A percentile compares a stretch with the other conserved stretches of the same genome.
Conservation (phyloP, 208 protist genomes). For the Trypanosoma rangeli region DNA sequence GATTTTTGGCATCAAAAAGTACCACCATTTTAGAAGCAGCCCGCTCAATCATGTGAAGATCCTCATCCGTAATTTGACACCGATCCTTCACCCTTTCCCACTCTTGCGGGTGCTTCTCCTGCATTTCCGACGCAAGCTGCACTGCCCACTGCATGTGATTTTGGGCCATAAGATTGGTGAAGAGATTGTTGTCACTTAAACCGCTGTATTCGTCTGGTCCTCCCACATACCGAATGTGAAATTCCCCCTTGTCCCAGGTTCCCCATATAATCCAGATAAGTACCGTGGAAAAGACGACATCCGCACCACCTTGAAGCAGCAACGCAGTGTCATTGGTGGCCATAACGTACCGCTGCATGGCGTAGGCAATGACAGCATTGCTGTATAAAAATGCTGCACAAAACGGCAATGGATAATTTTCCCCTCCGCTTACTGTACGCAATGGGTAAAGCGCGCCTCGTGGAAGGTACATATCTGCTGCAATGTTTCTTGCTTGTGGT, state of each 20-base stretch:
- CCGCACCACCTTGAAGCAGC: constrained; percentile 65
- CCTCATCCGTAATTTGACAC: constrained; percentile 66
- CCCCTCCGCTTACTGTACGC: constrained; percentile 79
- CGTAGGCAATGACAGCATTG: constrained; percentile 83
- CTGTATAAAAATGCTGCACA: constrained; percentile 80
- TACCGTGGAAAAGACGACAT: constrained; percentile 80
- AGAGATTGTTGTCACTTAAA: constrained; percentile 89
- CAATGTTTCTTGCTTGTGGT: constrained; percentile 66
- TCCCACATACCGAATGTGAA: constrained; percentile 83
- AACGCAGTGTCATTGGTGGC: constrained; percentile 81
- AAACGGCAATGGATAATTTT: constrained; percentile 61
- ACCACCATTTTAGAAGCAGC: constrained; percentile 74
- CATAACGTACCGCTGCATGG: constrained; percentile 77
- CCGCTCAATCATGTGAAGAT: constrained; percentile 72
- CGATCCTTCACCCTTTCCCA: constrained; percentile 67
- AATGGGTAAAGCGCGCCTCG: constrained; percentile 85
- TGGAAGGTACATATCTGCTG: constrained; percentile 71
- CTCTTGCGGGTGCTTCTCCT: constrained; percentile 52
- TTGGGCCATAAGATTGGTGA: constrained; percentile 91
- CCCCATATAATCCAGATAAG: constrained; percentile 89
- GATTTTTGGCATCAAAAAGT: constrained; percentile 74
- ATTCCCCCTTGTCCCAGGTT: constrained; percentile 76
- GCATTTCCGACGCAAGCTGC: constrained; percentile 51
- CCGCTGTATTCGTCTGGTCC: constrained; percentile 88
- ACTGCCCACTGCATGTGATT: constrained; percentile 84